Evolutionary conservation across 108 stramenopile genomes (phyloP), one percentile per base, ranked within the genome.

Genomic region (Cylindrotheca closterium): DNA sequence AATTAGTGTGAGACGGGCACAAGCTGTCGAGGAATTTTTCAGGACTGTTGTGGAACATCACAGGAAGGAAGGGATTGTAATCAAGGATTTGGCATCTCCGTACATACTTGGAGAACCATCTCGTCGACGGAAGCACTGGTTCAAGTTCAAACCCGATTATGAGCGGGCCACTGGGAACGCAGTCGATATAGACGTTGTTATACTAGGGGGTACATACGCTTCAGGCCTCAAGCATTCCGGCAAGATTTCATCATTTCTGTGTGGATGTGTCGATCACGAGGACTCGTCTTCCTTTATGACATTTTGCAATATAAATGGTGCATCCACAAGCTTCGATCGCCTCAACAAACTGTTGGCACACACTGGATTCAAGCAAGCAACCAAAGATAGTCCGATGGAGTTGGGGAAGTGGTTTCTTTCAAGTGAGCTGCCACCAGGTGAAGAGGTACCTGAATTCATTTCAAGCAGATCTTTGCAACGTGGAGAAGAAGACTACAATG

Each of bases 51-150:
- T 94, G 1, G 85, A 88, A 53, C 61, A 65, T 8, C 53, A 81
- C 51, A 69, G 77, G 18, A 60, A 78, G 70, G 93, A 94, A 79
- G 93, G 93, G 0, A 34, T 94, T 2, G 58, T 94, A 10, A 50
- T 94, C 18, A 94, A 94, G 54, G 90, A 94, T 70, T 61, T 94
- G 5, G 74, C 84, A 1, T 75, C 87, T n/a, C 88, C 89, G 1
- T 83, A 83, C 42, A 46, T 78, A 45, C 63, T 94, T 4, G 90
- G 84, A 22, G 65, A 65, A 12, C 45, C 37, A 22, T 82, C 79
- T 3, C 51, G 86, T 21, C 60, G 58, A 5, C 65, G 84, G 18
- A 73, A 75, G 12, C 91, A 81, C 55, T 94, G 93, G 93, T 79
- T 64, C 55, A 94, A 94, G 55, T 65, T 79, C 62, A 85, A 85